phyloP scores from a whole-genome alignment of 805 yeast species.

The Pichia nanzhaoensis region DNA sequence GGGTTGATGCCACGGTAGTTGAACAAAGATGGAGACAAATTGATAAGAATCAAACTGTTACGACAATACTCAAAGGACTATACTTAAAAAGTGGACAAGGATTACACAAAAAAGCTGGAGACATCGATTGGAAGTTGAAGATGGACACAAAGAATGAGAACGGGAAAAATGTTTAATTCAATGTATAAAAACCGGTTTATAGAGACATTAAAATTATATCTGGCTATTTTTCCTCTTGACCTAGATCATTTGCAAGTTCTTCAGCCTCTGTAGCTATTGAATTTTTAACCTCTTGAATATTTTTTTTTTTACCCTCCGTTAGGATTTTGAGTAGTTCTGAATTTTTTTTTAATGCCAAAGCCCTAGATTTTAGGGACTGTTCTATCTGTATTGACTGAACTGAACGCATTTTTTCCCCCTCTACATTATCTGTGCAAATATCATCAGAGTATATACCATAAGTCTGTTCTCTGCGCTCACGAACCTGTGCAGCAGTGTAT shows the following conservation, averaged over 20 bases:
- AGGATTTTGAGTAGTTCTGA: constrained; percentile 2
- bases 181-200: too few relatives aligned
- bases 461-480: constrained; percentile 4
- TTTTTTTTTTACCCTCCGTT: not conserved
- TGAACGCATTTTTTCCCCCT: not conserved
- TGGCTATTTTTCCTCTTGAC: constrained; percentile 11
- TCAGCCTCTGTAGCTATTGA: constrained; percentile 17
- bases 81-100: constrained; percentile 16
- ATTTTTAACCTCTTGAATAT: not conserved
- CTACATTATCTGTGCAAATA: not conserved
- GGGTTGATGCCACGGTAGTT: constrained; percentile 19
- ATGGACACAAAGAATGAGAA: not conserved
- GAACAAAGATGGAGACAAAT: constrained; percentile 25
- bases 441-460: constrained; percentile 4
- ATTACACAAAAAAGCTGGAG: not conserved
- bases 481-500: constrained; percentile 1
- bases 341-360: constrained; percentile 2
- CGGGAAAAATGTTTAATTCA: not conserved
- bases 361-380: not conserved
- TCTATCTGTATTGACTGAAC: constrained; percentile 3
- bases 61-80: constrained; percentile 18
- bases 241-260: constrained; percentile 20
- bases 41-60: constrained; percentile 24
- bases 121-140: too few relatives aligned
- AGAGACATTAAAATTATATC: too few relatives aligned